Percentiles rank a stretch among this genome's conserved stretches.
phyloP scores from a whole-genome alignment of 345 rosid species.

The Eucalyptus sp. region DNA sequence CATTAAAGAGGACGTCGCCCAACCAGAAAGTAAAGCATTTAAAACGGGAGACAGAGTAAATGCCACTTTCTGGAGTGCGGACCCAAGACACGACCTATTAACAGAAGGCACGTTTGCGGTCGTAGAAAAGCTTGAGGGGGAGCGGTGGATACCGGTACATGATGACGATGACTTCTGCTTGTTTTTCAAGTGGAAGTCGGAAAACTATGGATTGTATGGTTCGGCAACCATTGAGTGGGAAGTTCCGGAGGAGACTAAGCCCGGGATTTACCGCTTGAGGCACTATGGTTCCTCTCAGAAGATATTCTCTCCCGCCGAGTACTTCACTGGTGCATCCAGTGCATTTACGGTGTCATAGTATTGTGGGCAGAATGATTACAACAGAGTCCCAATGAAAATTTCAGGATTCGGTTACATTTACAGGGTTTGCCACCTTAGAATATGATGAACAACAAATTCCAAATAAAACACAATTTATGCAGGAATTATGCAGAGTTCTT shows the following conservation, averaged over 20 bases:
- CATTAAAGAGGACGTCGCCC: constrained; percentile 20
- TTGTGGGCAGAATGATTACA: not conserved
- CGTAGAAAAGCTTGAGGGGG: constrained; percentile 33
- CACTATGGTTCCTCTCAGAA: constrained; percentile 40
- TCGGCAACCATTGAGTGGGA: constrained; percentile 42
- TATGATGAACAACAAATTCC: not conserved
- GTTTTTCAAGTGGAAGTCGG: constrained; percentile 32
- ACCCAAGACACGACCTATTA: constrained; percentile 44
- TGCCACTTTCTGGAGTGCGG: constrained; percentile 42
- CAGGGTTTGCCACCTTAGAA: not conserved
- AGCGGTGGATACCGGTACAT: constrained; percentile 27
- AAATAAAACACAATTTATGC: not conserved
- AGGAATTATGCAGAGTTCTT: not conserved
- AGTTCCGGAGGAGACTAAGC: constrained; percentile 16
- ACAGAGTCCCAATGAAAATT: not conserved
- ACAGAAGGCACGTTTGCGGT: constrained; percentile 48
- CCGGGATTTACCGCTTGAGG: constrained; percentile 33
- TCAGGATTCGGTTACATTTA: not conserved
- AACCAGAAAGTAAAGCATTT: constrained; percentile 18
- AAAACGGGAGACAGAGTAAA: constrained; percentile 21
- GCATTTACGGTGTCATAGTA: constrained; percentile 24
- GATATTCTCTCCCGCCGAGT: constrained; percentile 12
- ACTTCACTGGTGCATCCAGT: constrained; percentile 41
- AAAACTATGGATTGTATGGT: constrained; percentile 6
- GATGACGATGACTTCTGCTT: constrained; percentile 52